Percentiles rank a stretch among this genome's conserved stretches.
Evolutionary conservation across 139 green algal genomes (phyloP).

Genomic region (Chlamydomonas sp.): DNA sequence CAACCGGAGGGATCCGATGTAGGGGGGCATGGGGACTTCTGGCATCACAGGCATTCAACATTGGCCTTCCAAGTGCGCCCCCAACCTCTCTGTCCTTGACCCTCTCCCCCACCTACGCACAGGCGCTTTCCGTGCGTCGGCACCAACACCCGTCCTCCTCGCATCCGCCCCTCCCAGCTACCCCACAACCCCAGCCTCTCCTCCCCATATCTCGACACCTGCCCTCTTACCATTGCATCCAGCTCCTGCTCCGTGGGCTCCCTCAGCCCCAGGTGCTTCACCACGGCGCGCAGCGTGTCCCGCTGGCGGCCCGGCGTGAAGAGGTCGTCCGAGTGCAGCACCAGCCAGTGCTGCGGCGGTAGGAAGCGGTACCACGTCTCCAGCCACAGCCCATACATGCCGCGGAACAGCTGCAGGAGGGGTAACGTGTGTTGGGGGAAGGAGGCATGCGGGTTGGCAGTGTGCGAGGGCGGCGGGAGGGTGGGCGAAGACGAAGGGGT

Average conservation of each 20-base stretch:
- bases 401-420: constrained; percentile 52
- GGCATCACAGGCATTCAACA: no score
- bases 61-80: not conserved
- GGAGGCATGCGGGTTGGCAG: not conserved
- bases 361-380: constrained; percentile 58
- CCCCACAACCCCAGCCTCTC: not conserved
- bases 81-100: not conserved
- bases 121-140: not conserved
- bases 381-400: constrained; percentile 55
- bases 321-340: constrained; percentile 40
- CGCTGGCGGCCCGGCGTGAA: not conserved
- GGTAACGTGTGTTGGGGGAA: not conserved
- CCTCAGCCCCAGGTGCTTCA: constrained; percentile 32
- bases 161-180: not conserved
- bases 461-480: not conserved
- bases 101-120: not conserved
- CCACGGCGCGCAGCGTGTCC: constrained; percentile 5
- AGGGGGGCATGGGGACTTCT: no score
- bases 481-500: not conserved
- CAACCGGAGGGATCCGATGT: not conserved
- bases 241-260: not conserved
- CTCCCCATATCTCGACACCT: not conserved
- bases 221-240: constrained; percentile 6
- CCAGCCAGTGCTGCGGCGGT: constrained; percentile 27
- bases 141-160: not conserved